Base-by-base conservation (phyloP, 169 alveolate genomes). In the Cryptosporidium andersoni region DNA sequence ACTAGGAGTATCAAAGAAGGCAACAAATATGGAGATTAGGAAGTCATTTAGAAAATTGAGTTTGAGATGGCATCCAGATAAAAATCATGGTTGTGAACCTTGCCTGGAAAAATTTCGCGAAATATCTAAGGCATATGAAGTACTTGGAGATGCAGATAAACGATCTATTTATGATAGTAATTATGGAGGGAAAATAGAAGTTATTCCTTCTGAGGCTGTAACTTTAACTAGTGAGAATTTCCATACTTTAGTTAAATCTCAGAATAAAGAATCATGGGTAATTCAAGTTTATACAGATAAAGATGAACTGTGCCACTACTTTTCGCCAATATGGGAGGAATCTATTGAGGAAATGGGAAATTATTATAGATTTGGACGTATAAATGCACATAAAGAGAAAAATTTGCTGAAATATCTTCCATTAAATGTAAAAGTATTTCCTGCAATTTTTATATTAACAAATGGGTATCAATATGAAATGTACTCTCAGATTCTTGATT, bases 51-150 rank as follows among this genome's bases (percentile, higher is more conserved):
- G 92, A 45, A 92, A 91, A 80, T 64, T 89, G 3, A 93, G 94
- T 3, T 89, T 90, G 39, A 89, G 56, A 55, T 90, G 91, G 89
- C 97, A 94, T 80, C 96, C 97, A 16, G 97, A 93, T 81, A 93
- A 93, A 80, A 90, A 92, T 64, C 81, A 80, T 16, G 91, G 89
- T 89, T 88, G 92, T 60, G 91, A 90, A 53, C 94, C 93, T 43
- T 93, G 93, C 66, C 92, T 90, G 58, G 89, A 91, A 36, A 92
- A 91, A 36, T 93, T 93, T 88, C 85, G 90, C 81, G 89, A 91
- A 40, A 91, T 93, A 51, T 93, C 96, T 43, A 89, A 95, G 66
- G 97, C 97, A 6, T 92, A 93, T 89, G 95, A 95, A 88, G 92
- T 94, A 8, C 88, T 95, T 51, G 89, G 91, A 4, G 95, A 95